These are phyloP conservation scores for Trichoderma cornu-damae DNA, from an alignment of 2,329 filamentous ascomycete genomes.

Conservation along the genomic window DNA sequence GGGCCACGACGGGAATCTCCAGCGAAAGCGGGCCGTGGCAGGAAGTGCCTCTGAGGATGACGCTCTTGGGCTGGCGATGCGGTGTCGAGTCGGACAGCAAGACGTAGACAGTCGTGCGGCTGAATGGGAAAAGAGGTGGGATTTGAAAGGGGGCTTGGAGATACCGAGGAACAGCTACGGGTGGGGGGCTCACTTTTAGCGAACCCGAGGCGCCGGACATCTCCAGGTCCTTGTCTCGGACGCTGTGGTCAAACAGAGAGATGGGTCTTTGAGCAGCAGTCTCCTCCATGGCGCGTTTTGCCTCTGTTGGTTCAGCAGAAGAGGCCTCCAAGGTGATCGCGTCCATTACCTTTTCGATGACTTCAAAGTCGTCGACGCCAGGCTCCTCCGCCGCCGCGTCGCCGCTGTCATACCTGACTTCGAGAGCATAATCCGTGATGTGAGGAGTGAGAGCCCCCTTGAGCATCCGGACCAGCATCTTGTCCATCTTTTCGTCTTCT, in stretches of 20 bases:
- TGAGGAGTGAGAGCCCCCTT: conserved; percentile 65
- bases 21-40: conserved; percentile 55
- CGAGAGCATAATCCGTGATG: conserved; percentile 57
- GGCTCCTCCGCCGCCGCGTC: neutral
- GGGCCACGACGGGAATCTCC: conserved; percentile 55
- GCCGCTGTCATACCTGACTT: conserved; percentile 49
- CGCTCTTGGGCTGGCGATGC: conserved; percentile 41
- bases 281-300: neutral
- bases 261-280: conserved; percentile 43
- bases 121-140: conserved; percentile 62
- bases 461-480: conserved; percentile 67
- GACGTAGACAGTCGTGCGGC: conserved; percentile 59
- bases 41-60: conserved; percentile 55
- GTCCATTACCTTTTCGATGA: conserved; percentile 55
- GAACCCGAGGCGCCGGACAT: conserved; percentile 24
- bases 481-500: conserved; percentile 60
- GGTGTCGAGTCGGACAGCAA: conserved; percentile 51
- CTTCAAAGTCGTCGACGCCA: conserved; percentile 53
- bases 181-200: conserved; percentile 43
- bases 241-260: conserved; percentile 54
- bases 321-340: conserved; percentile 35
- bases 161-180: conserved; percentile 48
- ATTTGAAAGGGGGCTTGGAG: conserved; percentile 61
- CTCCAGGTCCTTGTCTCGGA: conserved; percentile 39
- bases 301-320: neutral